Evolutionary conservation across 139 green algal species (phyloP).

Genomic region (Micromonas pusilla): DNA sequence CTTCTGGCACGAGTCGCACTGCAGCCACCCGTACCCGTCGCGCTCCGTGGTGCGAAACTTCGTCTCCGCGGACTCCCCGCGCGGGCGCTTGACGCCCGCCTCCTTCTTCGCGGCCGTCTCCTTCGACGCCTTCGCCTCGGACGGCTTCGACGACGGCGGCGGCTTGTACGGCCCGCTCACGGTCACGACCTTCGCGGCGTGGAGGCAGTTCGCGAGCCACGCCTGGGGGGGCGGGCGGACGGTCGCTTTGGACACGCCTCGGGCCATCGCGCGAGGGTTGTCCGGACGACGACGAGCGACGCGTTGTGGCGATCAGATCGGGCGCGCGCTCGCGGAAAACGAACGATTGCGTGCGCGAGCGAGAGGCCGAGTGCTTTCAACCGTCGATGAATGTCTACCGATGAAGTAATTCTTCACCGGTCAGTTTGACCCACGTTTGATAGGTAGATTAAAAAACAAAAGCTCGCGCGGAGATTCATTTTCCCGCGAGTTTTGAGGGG

Average conservation of each 20-base stretch:
- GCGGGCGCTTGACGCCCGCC: too few relatives aligned
- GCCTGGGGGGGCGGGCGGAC: neutral
- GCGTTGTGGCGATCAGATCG: neutral
- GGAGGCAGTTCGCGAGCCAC: neutral
- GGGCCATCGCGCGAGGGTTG: too few relatives aligned
- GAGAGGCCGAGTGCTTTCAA: too few relatives aligned
- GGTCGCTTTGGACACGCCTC: neutral
- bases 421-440: too few relatives aligned
- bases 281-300: neutral
- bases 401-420: too few relatives aligned
- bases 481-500: neutral
- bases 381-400: too few relatives aligned
- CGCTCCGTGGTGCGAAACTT: too few relatives aligned
- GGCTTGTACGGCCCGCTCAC: neutral
- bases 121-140: neutral
- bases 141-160: neutral
- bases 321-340: too few relatives aligned
- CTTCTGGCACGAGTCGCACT: too few relatives aligned
- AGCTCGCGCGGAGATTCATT: neutral
- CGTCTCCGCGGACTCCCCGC: too few relatives aligned
- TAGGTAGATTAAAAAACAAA: neutral
- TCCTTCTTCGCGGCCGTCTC: neutral
- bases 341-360: too few relatives aligned
- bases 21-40: too few relatives aligned
- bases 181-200: neutral